A percentile compares a stretch with the other conserved stretches of the same genome.
Conservation (phyloP, 2,329 filamentous ascomycete genomes). For the Leptographium radiaticola region DNA sequence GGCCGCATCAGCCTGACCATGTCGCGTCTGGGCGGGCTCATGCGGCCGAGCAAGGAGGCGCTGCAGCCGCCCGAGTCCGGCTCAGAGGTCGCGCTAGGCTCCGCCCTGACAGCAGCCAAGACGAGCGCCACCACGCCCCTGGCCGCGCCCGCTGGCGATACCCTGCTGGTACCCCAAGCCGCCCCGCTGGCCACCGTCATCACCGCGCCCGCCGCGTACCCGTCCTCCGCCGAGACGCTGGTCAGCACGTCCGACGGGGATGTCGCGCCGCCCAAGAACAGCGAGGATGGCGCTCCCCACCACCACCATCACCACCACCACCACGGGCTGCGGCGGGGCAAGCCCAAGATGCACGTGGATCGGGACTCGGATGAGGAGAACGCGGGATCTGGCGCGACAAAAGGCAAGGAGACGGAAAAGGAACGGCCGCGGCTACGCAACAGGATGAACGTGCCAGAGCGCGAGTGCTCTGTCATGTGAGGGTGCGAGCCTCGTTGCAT, state of each 20-base stretch:
- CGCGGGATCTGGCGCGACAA: constrained; percentile 3
- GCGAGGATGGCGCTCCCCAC: constrained; percentile 1
- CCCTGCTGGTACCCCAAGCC: not conserved
- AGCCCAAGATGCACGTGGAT: constrained; percentile 6
- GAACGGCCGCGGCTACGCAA: constrained; percentile 12
- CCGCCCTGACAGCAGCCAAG: not conserved
- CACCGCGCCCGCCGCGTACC: not conserved
- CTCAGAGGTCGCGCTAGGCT: not conserved
- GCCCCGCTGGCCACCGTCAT: not conserved
- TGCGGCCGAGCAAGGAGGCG: constrained; percentile 37
- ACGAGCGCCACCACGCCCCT: not conserved
- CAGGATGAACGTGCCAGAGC: constrained; percentile 16
- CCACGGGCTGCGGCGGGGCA: constrained; percentile 11
- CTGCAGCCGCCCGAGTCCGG: constrained; percentile 19
- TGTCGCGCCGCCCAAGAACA: not conserved
- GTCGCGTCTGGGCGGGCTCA: constrained; percentile 38
- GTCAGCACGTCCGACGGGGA: no score
- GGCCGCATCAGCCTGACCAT: constrained; percentile 44
- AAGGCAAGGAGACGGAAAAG: constrained; percentile 15
- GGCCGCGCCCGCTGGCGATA: not conserved
- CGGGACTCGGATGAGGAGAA: constrained; percentile 3
- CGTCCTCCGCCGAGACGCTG: not conserved
- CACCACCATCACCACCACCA: constrained; percentile 10
- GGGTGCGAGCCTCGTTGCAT: not conserved
- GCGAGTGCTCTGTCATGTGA: constrained; percentile 21